Conservation (phyloP, 345 rosid species). For the Arabidopsis thaliana region TAIR10.1 NC_003070.9:10217501-10218000, state of each 20-base stretch:
- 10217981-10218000: conserved; percentile 52
- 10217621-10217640: conserved; percentile 49
- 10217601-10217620: conserved; percentile 60
- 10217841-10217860: conserved; percentile 48
- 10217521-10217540: conserved; percentile 2
- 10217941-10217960: conserved; percentile 18
- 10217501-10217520: conserved; percentile 46
- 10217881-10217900: conserved; percentile 53
- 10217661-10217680: conserved; percentile 64
- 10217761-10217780: conserved; percentile 58
- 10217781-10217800: conserved; percentile 50
- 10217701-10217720: conserved; percentile 59
- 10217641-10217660: conserved; percentile 51
- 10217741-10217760: conserved; percentile 55
- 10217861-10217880: conserved; percentile 50
- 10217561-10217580: conserved; percentile 59
- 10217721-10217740: conserved; percentile 63
- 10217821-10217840: conserved; percentile 50
- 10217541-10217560: conserved; percentile 67
- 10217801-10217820: conserved; percentile 48
- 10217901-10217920: conserved; percentile 11
- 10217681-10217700: conserved; percentile 54
- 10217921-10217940: conserved; percentile 2
- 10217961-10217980: conserved; percentile 56
- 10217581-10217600: conserved; percentile 35